Base-by-base conservation (phyloP, 2,329 filamentous ascomycete species). In the Cladorrhinum sp. region DNA sequence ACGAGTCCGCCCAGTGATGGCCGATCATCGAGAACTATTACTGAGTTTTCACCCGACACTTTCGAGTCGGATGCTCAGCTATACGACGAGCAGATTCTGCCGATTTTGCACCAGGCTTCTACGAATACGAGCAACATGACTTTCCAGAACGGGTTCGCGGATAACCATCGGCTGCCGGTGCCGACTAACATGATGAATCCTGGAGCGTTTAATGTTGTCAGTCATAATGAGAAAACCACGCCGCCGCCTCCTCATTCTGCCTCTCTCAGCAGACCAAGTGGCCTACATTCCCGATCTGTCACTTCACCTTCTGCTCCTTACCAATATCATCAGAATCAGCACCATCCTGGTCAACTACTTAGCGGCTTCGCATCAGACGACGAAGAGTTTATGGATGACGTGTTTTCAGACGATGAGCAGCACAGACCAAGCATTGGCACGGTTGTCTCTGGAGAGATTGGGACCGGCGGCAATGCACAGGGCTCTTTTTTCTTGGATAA, bases 1-100 rank as follows among this genome's bases (percentile, higher is more conserved):
- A 78, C 79, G 22, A 84, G 81, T 61, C 83, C 87, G 13, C 83
- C 85, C 2, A 84, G 83, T 55, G 85, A 89, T 59, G 81, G 82
- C 1, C 79, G 82, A 2, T 87, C 86, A 0, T 86, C 85, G 1
- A 78, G 81, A 36, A 88, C 85, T 0, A 80, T 87, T 16, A 87
- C 85, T 0, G 85, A 87, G 70, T 89, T 87, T 64, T 80, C 85
- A 0, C 83, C 83, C 0, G 86, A 87, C 63, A 82, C 81, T 9
- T 86, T 87, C 55, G 89, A 95, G 65, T 87, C 87, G 1, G 89
- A 87, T 10, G 91, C 93, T 22, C 87, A 91, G 71, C 77, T 97
- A 0, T 97, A 98, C 74, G 93, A 97, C 69, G 92, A 96, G 73
- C 91, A 96, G 71, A 96, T 95, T 6, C 81, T 95, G 10, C 93